Conservation (phyloP, 805 yeast genomes). For the Clavispora vitiphila region DNA sequence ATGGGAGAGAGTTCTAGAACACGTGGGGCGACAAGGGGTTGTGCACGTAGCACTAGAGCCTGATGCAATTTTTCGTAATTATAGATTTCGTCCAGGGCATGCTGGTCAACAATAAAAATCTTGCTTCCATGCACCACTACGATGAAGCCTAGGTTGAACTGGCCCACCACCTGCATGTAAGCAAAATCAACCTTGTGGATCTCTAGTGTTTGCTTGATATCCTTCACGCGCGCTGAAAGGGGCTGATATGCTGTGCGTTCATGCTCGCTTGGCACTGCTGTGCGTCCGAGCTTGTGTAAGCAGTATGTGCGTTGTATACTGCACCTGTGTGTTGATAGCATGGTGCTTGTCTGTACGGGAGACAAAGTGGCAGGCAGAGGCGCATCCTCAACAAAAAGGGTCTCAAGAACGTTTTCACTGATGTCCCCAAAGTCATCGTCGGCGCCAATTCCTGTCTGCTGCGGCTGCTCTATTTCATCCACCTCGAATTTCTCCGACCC, state of each 20-base stretch:
- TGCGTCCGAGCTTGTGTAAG: not conserved
- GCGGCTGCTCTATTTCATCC: not conserved
- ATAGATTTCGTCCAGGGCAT: slow-evolving; percentile 93
- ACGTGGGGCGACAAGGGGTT: slow-evolving; percentile 55
- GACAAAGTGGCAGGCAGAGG: not conserved
- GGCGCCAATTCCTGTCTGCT: not conserved
- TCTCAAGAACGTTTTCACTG: not conserved
- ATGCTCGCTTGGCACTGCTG: not conserved
- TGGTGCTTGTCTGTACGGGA: not conserved
- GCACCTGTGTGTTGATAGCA: not conserved
- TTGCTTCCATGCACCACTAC: slow-evolving; percentile 55
- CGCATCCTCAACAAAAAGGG: not conserved
- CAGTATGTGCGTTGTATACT: not conserved
- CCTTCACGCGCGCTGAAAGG: slow-evolving; percentile 3
- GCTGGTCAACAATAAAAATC: slow-evolving; percentile 90
- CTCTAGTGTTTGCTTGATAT: slow-evolving; percentile 10
- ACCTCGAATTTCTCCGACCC: not conserved
- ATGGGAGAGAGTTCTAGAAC: slow-evolving; percentile 69
- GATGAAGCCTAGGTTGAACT: slow-evolving; percentile 94
- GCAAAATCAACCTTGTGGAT: slow-evolving; percentile 70
- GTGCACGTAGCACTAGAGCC: slow-evolving; percentile 47
- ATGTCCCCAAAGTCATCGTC: slow-evolving; percentile 3
- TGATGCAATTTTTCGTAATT: slow-evolving; percentile 73
- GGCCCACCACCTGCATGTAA: slow-evolving; percentile 80
- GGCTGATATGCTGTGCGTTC: not conserved